These are phyloP conservation scores for Podaxis sp. DNA, from an alignment of 768 basidiomycete genomes.

Conservation along the genomic window DNA sequence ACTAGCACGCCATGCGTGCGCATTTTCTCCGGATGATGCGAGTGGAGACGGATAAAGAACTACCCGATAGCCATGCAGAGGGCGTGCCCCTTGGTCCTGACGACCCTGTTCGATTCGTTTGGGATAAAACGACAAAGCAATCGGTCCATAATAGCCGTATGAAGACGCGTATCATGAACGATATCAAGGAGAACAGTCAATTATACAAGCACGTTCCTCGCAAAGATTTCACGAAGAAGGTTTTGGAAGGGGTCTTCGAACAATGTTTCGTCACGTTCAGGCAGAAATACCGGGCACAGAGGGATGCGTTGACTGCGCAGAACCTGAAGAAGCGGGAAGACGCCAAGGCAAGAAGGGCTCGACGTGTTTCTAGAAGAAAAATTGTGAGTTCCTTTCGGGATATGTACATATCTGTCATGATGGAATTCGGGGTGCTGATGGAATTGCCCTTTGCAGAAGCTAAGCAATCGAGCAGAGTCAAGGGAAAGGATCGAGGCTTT, in stretches of 20 bases:
- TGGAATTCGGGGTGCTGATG: conserved; percentile 15
- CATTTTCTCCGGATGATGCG: conserved; percentile 65
- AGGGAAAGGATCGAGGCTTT: conserved; percentile 54
- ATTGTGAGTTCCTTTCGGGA: conserved; percentile 40
- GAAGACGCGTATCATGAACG: conserved; percentile 62
- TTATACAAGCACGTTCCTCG: conserved; percentile 64
- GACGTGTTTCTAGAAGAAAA: conserved; percentile 63
- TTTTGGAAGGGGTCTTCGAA: conserved; percentile 63
- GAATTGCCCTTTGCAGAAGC: conserved; percentile 50
- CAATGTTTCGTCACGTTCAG: conserved; percentile 69
- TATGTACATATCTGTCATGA: conserved; percentile 5
- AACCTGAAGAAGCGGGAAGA: conserved; percentile 56
- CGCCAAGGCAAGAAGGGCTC: conserved; percentile 58
- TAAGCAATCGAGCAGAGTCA: conserved; percentile 60
- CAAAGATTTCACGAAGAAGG: conserved; percentile 65
- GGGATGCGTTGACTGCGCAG: conserved; percentile 44
- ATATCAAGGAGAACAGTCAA: conserved; percentile 55
- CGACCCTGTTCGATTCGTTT: conserved; percentile 73
- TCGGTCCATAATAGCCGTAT: conserved; percentile 73
- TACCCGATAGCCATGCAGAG: conserved; percentile 65
- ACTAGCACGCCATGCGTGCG: conserved; percentile 67
- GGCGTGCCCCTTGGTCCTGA: conserved; percentile 41
- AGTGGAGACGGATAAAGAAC: conserved; percentile 50
- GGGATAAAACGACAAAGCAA: conserved; percentile 77
- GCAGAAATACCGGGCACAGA: conserved; percentile 65